phyloP scores from a whole-genome alignment of 2,329 filamentous ascomycete genomes.

The Penicillium janthinellum region DNA sequence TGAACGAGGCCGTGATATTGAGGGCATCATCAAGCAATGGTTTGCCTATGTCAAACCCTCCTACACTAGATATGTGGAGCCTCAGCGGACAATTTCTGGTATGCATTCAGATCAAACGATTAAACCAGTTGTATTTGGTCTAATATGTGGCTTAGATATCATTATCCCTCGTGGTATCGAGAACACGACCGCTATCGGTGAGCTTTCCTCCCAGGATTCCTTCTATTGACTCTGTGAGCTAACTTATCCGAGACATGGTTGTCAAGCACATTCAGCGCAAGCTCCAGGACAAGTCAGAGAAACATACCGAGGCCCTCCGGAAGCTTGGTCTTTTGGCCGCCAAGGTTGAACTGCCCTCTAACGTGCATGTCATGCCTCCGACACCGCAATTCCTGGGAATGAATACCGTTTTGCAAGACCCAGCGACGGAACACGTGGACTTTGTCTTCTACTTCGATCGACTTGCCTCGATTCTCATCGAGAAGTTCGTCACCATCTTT shows the following conservation, averaged over 20 bases:
- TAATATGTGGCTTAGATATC: conserved; percentile 61
- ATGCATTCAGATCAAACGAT: conserved; percentile 27
- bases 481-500: conserved; percentile 50
- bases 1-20: conserved; percentile 85
- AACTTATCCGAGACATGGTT: conserved; percentile 70
- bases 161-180: conserved; percentile 95
- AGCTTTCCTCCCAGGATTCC: neutral
- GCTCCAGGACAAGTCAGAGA: conserved; percentile 78
- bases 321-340: conserved; percentile 73
- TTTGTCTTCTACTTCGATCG: conserved; percentile 98
- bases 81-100: conserved; percentile 84
- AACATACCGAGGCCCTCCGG: conserved; percentile 77
- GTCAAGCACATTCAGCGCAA: conserved; percentile 89
- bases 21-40: conserved; percentile 98
- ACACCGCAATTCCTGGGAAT: conserved; percentile 83
- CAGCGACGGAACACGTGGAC: conserved; percentile 77
- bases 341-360: conserved; percentile 71
- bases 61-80: conserved; percentile 90
- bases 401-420: conserved; percentile 85
- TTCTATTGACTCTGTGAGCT: conserved; percentile 6
- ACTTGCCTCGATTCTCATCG: conserved; percentile 79
- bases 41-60: conserved; percentile 96
- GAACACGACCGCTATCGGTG: conserved; percentile 82
- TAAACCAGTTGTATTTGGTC: neutral
- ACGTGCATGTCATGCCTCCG: conserved; percentile 72